These are phyloP conservation scores for Magnusiomyces fungicola DNA, from an alignment of 1,139 yeast genomes.

Conservation along the genomic window DNA sequence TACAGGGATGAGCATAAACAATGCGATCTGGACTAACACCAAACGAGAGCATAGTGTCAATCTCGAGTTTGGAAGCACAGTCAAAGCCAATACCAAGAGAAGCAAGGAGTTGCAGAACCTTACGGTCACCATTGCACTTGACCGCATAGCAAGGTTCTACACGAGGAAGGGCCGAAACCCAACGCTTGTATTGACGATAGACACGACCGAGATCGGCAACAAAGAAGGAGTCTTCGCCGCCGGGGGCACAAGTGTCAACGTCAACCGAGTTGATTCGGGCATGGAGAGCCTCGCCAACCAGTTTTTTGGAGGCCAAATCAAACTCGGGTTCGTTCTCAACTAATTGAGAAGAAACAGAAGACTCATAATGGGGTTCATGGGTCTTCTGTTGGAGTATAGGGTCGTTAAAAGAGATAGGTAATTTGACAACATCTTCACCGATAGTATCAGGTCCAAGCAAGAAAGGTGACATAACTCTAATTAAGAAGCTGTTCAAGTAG, in stretches of 20 bases:
- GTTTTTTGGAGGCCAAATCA: slow-evolving; percentile 17
- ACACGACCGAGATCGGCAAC: slow-evolving; percentile 81
- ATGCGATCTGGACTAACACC: slow-evolving; percentile 63
- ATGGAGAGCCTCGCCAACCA: slow-evolving; percentile 24
- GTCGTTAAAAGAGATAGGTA: slow-evolving; percentile 9
- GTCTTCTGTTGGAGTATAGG: slow-evolving; percentile 10
- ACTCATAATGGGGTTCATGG: neutral
- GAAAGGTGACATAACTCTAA: slow-evolving; percentile 14
- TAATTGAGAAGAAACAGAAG: slow-evolving; percentile 4
- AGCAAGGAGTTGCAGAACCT: slow-evolving; percentile 52
- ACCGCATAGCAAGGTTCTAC: slow-evolving; percentile 87
- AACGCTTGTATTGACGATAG: slow-evolving; percentile 48
- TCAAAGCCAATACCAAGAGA: slow-evolving; percentile 72
- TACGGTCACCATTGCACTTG: slow-evolving; percentile 76
- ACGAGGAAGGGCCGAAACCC: slow-evolving; percentile 61
- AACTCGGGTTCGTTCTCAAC: neutral
- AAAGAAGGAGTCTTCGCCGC: slow-evolving; percentile 81
- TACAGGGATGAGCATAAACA: slow-evolving; percentile 92
- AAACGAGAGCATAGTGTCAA: slow-evolving; percentile 53
- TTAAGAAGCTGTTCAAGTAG: no score
- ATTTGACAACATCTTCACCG: slow-evolving; percentile 12
- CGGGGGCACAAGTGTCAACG: slow-evolving; percentile 57
- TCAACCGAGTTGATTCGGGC: slow-evolving; percentile 38
- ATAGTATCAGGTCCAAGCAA: slow-evolving; percentile 14
- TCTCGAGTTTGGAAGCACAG: slow-evolving; percentile 88